A percentile compares a stretch with the other conserved stretches of the same genome.
These are phyloP conservation scores for Fusarium sp. DNA, from an alignment of 2,329 filamentous ascomycete genomes.

Conservation along the genomic window DNA sequence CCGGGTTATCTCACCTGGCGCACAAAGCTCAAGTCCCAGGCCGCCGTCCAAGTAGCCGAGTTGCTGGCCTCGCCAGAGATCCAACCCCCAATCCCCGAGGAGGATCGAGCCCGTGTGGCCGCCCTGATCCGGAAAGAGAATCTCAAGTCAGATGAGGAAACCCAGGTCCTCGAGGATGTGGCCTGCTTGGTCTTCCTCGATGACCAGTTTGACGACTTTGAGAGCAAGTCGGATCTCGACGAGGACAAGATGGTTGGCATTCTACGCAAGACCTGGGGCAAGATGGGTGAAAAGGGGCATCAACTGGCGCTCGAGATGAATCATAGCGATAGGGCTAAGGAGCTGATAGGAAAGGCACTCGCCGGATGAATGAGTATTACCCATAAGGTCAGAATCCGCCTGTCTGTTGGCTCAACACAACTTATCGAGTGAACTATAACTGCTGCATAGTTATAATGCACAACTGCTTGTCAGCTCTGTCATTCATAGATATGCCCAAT, in stretches of 20 bases:
- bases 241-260: constrained; percentile 83
- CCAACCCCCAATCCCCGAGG: constrained; percentile 54
- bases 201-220: constrained; percentile 86
- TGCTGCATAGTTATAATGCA: background rate
- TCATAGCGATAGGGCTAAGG: constrained; percentile 71
- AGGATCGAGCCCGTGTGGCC: constrained; percentile 72
- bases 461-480: background rate
- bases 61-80: constrained; percentile 59
- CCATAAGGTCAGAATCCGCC: background rate
- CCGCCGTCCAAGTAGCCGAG: constrained; percentile 65
- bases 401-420: background rate
- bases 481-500: background rate
- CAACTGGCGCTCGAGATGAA: constrained; percentile 75
- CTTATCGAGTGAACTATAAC: constrained; percentile 1
- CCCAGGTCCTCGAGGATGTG: constrained; percentile 84
- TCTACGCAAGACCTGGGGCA: constrained; percentile 79
- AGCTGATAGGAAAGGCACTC: constrained; percentile 73
- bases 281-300: constrained; percentile 75
- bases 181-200: constrained; percentile 90
- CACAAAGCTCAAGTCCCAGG: constrained; percentile 77
- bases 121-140: constrained; percentile 84
- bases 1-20: constrained; percentile 86
- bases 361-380: constrained; percentile 30
- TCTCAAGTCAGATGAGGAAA: constrained; percentile 69
- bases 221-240: constrained; percentile 72